Evolutionary conservation across 345 rosid species (phyloP).

Genomic region (Anastatica hierochuntica): DNA sequence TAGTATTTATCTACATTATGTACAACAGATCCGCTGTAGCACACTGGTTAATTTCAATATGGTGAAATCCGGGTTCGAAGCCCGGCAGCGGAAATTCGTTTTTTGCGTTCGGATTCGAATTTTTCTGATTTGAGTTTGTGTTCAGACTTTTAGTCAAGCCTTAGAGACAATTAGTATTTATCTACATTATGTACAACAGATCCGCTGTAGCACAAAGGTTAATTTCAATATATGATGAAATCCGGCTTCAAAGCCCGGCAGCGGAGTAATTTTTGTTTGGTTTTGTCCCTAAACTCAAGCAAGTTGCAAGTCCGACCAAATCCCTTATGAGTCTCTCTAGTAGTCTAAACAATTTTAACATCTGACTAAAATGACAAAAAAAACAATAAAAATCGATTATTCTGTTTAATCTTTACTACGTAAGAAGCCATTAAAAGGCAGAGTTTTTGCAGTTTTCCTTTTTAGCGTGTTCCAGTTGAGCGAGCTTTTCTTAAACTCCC

Average conservation of each 20-base stretch:
- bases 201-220: conserved; percentile 2
- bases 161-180: neutral
- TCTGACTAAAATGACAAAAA: neutral
- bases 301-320: too few relatives aligned
- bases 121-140: too few relatives aligned
- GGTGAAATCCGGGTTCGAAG: neutral
- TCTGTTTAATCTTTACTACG: neutral
- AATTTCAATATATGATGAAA: neutral
- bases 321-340: too few relatives aligned
- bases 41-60: neutral
- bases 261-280: neutral
- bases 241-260: neutral
- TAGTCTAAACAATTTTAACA: too few relatives aligned
- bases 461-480: conserved; percentile 23
- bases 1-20: too few relatives aligned
- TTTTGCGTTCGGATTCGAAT: too few relatives aligned
- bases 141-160: too few relatives aligned
- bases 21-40: neutral
- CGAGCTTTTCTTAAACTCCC: conserved; percentile 45
- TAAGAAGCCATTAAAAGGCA: neutral
- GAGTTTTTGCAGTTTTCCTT: conserved; percentile 1
- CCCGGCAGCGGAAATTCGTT: neutral
- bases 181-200: rapidly evolving
- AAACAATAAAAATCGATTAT: neutral
- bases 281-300: too few relatives aligned